phyloP scores from a whole-genome alignment of 2,329 filamentous ascomycete species.

The Rachicladosporium sp. region DNA sequence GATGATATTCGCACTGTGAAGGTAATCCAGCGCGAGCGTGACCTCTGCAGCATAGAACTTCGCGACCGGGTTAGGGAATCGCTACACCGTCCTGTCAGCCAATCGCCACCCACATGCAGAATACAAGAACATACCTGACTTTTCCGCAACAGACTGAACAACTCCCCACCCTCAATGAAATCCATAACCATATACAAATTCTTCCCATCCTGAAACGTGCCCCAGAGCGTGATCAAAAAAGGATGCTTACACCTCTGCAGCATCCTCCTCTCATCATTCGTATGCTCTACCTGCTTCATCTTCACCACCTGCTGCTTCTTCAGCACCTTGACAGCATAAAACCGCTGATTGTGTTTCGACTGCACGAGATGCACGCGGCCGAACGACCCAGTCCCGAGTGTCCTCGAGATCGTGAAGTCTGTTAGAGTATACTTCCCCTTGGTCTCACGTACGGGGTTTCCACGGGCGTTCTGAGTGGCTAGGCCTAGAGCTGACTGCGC shows the following conservation, averaged over 20 bases:
- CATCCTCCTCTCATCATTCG: constrained; percentile 95
- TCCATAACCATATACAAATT: constrained; percentile 99
- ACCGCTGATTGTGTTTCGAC: constrained; percentile 94
- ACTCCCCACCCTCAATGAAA: constrained; percentile 94
- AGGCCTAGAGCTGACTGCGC: constrained; percentile 27
- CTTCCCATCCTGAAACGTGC: constrained; percentile 88
- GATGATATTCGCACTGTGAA: constrained; percentile 91
- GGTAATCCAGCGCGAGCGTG: constrained; percentile 84
- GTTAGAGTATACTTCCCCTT: constrained; percentile 93
- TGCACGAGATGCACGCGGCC: constrained; percentile 93
- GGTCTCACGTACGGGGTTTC: constrained; percentile 51
- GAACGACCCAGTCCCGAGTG: constrained; percentile 91
- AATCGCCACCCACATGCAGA: not conserved
- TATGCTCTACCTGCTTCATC: constrained; percentile 99
- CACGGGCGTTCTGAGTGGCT: constrained; percentile 16
- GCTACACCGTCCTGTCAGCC: constrained; percentile 39
- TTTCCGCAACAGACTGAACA: constrained; percentile 90
- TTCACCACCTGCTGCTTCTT: constrained; percentile 98
- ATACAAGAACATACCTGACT: constrained; percentile 55
- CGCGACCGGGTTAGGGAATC: constrained; percentile 94
- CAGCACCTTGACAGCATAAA: constrained; percentile 95
- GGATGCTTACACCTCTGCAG: constrained; percentile 93
- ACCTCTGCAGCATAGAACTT: constrained; percentile 99
- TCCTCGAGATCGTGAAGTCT: constrained; percentile 84
- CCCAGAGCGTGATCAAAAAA: constrained; percentile 95